phyloP scores from a whole-genome alignment of 2,329 filamentous ascomycete genomes.

The Pleurostoma richardsiae region DNA sequence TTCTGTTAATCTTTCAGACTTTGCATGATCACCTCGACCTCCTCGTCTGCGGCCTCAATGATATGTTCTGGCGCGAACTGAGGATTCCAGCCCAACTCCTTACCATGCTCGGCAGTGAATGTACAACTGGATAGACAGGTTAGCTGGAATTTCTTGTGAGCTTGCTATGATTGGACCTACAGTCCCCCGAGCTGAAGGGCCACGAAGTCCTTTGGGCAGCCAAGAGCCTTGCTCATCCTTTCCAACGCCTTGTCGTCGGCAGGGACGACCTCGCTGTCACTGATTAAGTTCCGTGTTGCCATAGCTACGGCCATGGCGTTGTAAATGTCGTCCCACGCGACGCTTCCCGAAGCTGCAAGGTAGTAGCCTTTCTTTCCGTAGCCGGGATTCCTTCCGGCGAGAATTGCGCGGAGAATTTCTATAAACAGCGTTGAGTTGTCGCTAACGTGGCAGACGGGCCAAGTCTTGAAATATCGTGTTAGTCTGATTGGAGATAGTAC shows the following conservation, averaged over 20 bases:
- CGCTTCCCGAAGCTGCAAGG: conserved; percentile 39
- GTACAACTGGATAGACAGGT: conserved; percentile 28
- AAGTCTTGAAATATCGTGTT: conserved; percentile 23
- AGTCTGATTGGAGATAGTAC: neutral
- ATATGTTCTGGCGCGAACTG: conserved; percentile 36
- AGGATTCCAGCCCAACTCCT: conserved; percentile 39
- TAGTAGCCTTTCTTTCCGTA: conserved; percentile 42
- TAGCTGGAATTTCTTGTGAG: neutral
- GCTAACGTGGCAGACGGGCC: conserved; percentile 47
- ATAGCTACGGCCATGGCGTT: conserved; percentile 34
- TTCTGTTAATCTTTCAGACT: neutral
- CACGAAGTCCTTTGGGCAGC: conserved; percentile 27
- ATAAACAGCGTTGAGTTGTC: conserved; percentile 43
- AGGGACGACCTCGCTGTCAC: conserved; percentile 24
- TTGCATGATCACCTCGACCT: conserved; percentile 35
- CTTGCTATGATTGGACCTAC: conserved; percentile 21
- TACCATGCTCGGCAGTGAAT: conserved; percentile 33
- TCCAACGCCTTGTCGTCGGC: conserved; percentile 29
- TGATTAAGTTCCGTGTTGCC: conserved; percentile 29
- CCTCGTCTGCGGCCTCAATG: conserved; percentile 35
- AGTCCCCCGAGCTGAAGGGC: conserved; percentile 33
- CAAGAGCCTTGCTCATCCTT: conserved; percentile 34
- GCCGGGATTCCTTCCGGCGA: conserved; percentile 27
- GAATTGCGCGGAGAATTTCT: conserved; percentile 35
- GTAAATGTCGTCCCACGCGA: conserved; percentile 48